These are phyloP conservation scores for Hsuehochloa calcarea DNA, from an alignment of 176 grass and related monocot genomes.

Conservation along the genomic window DNA sequence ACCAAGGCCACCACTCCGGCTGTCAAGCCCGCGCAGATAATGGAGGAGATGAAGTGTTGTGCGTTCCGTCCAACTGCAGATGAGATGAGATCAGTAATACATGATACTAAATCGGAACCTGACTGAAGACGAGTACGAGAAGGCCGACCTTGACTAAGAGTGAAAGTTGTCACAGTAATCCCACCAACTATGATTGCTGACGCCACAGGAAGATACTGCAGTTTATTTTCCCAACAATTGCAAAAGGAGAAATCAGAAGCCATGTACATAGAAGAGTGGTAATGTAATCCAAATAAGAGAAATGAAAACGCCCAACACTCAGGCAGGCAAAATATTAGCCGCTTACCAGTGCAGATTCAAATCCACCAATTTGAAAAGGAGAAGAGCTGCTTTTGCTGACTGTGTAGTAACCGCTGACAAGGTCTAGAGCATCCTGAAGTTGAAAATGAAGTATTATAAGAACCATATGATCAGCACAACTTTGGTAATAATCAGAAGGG, in stretches of 20 bases:
- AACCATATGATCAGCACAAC: constrained; percentile 7
- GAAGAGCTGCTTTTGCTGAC: constrained; percentile 60
- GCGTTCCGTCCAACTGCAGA: constrained; percentile 52
- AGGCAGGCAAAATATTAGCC: constrained; percentile 11
- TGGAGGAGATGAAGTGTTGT: constrained; percentile 58
- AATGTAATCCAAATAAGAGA: not conserved
- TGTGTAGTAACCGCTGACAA: constrained; percentile 77
- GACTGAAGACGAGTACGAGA: not conserved
- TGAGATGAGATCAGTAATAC: not conserved
- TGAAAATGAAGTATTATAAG: constrained; percentile 31
- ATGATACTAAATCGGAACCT: not conserved
- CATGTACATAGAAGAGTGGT: not conserved
- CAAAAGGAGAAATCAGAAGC: not conserved
- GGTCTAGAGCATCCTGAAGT: constrained; percentile 89
- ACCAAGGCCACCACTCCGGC: constrained; percentile 76
- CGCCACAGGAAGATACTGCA: constrained; percentile 86
- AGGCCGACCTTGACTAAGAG: constrained; percentile 78
- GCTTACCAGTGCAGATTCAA: constrained; percentile 78
- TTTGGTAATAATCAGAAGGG: not conserved
- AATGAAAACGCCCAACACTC: not conserved
- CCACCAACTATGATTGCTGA: constrained; percentile 90
- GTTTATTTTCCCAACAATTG: constrained; percentile 9
- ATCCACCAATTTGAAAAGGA: constrained; percentile 64
- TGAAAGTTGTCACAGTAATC: constrained; percentile 77
- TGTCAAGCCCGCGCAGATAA: constrained; percentile 71